Evolutionary conservation across 1,284 basidiomycete genomes (phyloP).

Genomic region (Pseudozyma hubeiensis): DNA sequence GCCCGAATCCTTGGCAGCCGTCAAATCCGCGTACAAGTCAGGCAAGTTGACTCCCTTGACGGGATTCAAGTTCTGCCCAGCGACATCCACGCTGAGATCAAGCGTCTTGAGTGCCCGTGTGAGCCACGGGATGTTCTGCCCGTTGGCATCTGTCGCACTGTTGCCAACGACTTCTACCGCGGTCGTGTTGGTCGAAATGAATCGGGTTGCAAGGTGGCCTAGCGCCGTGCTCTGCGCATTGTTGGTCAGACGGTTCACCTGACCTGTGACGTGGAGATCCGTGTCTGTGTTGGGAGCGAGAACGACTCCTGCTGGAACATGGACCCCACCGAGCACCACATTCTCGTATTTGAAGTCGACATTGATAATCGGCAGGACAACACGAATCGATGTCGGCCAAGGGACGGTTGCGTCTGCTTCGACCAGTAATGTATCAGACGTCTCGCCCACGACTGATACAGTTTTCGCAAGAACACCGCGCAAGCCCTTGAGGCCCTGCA

Average conservation of each 20-base stretch:
- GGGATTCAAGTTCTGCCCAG: conserved; percentile 76
- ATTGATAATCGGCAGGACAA: conserved; percentile 77
- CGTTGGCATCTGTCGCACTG: conserved; percentile 66
- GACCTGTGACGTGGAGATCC: conserved; percentile 74
- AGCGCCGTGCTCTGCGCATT: conserved; percentile 72
- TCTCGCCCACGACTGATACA: conserved; percentile 73
- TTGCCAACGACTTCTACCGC: conserved; percentile 77
- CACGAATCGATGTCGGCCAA: conserved; percentile 78
- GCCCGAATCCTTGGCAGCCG: conserved; percentile 32
- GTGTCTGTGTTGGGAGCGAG: conserved; percentile 73
- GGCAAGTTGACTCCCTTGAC: conserved; percentile 76
- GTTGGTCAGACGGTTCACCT: conserved; percentile 73
- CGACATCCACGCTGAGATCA: conserved; percentile 75
- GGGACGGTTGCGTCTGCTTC: conserved; percentile 77
- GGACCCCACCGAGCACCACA: conserved; percentile 70
- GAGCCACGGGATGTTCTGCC: conserved; percentile 76
- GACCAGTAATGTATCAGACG: conserved; percentile 77
- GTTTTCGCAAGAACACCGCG: conserved; percentile 75
- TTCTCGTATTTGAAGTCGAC: conserved; percentile 73
- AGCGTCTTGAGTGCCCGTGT: conserved; percentile 78
- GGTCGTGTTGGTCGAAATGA: conserved; percentile 76
- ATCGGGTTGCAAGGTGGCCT: conserved; percentile 77
- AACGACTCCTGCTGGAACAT: conserved; percentile 70
- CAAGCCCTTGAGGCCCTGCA: conserved; percentile 79
- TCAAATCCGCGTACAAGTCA: conserved; percentile 75